Conservation (phyloP, 202 grass and related monocot genomes). For the Setaria viridis region DNA sequence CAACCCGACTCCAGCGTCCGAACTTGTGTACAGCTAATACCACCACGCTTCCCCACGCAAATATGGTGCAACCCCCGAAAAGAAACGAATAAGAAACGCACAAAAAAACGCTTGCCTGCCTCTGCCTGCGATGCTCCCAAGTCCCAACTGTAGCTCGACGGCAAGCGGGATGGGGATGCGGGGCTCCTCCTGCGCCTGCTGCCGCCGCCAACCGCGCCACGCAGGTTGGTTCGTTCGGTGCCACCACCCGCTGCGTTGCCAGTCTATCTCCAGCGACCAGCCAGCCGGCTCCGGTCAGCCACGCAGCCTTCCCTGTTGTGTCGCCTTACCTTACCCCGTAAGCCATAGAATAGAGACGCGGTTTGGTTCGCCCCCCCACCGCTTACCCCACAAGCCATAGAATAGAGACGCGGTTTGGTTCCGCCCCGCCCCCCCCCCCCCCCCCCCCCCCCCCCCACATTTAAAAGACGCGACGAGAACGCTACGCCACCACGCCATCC, state of each 20-base stretch:
- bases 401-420: conserved; percentile 31
- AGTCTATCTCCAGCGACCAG: conserved; percentile 32
- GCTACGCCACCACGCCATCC: background rate
- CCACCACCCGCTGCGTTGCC: conserved; percentile 12
- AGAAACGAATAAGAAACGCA: background rate
- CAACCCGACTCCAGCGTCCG: too few species aligned
- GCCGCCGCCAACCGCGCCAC: conserved; percentile 38
- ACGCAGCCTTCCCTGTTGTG: background rate
- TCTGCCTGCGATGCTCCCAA: background rate
- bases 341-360: conserved; percentile 30
- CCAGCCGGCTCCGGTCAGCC: conserved; percentile 28
- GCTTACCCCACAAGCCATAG: conserved; percentile 16
- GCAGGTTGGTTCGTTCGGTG: background rate
- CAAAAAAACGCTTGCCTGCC: background rate
- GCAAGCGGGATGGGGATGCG: background rate
- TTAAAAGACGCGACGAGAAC: conserved; percentile 22
- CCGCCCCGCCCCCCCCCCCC: too few species aligned
- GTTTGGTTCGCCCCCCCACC: background rate
- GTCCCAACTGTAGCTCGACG: background rate
- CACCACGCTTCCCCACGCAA: conserved; percentile 13
- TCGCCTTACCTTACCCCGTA: background rate
- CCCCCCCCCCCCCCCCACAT: background rate
- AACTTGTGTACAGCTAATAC: conserved; percentile 27
- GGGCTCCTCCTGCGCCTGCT: background rate
- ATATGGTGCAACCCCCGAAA: background rate